A percentile compares a stretch with the other conserved stretches of the same genome.
phyloP scores from a whole-genome alignment of 305 asterid genomes.

The Solanum hybrid region DNA sequence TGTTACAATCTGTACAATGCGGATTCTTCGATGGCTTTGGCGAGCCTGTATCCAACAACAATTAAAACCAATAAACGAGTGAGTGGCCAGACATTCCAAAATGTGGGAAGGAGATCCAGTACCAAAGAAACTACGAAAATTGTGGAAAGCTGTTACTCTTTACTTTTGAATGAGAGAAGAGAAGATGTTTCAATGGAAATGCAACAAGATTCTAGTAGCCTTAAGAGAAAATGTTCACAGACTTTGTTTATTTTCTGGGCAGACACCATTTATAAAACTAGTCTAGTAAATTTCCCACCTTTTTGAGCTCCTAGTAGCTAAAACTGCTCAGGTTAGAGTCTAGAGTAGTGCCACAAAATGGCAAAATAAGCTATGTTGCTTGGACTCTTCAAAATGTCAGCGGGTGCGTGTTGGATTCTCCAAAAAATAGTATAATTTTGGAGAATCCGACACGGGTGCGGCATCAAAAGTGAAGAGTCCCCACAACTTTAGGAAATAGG shows the following conservation, averaged over 20 bases:
- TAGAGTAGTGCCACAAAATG: neutral
- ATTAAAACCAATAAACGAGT: neutral
- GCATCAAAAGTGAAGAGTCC: neutral
- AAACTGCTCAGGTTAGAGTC: neutral
- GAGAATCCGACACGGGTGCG: neutral
- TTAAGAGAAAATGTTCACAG: neutral
- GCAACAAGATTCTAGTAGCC: neutral
- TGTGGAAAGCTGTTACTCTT: neutral
- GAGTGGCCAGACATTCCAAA: neutral
- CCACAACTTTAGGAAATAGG: neutral
- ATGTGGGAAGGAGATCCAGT: neutral
- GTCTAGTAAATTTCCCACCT: neutral
- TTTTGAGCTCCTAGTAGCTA: neutral
- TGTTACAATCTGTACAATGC: constrained; percentile 85
- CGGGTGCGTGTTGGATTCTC: neutral
- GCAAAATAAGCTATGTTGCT: neutral
- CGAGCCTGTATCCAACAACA: constrained; percentile 46
- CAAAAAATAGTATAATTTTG: neutral
- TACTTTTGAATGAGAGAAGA: neutral
- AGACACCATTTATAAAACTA: neutral
- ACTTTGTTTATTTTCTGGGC: neutral
- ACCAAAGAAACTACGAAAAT: neutral
- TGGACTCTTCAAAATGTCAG: neutral
- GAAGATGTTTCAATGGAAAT: neutral
- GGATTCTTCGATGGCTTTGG: constrained; percentile 68